These are phyloP conservation scores for Backusella sp. DNA, from an alignment of 192 early-diverging fungal species.

Conservation along the genomic window DNA sequence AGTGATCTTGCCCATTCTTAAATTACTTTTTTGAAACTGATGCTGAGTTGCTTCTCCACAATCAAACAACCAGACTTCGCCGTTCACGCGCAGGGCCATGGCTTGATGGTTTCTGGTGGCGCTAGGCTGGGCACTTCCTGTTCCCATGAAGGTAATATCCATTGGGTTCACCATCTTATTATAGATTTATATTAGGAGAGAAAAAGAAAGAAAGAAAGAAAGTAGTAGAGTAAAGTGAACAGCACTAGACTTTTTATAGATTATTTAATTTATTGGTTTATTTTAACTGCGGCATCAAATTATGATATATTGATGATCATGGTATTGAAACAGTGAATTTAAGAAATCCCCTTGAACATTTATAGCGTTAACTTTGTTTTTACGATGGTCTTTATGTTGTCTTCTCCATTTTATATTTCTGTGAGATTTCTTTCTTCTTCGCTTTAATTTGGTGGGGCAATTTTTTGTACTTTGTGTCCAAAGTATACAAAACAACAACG, in stretches of 20 bases:
- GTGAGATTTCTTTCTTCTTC: too few species aligned
- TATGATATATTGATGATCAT: too few species aligned
- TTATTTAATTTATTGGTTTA: too few species aligned
- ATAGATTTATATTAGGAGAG: neutral
- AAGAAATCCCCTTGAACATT: too few species aligned
- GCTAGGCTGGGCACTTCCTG: constrained; percentile 57
- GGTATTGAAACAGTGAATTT: too few species aligned
- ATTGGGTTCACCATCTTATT: constrained; percentile 32
- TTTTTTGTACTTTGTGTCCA: too few species aligned
- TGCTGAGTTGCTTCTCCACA: constrained; percentile 58
- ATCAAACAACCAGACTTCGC: constrained; percentile 49
- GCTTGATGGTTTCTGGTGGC: constrained; percentile 52
- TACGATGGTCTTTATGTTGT: too few species aligned
- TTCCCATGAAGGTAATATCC: constrained; percentile 56
- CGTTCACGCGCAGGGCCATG: constrained; percentile 42
- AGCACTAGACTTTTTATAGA: neutral
- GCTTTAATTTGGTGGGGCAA: too few species aligned
- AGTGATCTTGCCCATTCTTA: constrained; percentile 35
- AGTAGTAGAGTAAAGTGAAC: neutral
- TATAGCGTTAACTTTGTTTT: too few species aligned
- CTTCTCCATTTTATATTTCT: too few species aligned
- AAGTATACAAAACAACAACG: too few species aligned
- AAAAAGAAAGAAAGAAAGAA: neutral
- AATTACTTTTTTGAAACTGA: constrained; percentile 44
- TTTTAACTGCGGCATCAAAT: too few species aligned